Base-by-base conservation (phyloP, 768 basidiomycete species). In the Leucosporidium creatinivorum region DNA sequence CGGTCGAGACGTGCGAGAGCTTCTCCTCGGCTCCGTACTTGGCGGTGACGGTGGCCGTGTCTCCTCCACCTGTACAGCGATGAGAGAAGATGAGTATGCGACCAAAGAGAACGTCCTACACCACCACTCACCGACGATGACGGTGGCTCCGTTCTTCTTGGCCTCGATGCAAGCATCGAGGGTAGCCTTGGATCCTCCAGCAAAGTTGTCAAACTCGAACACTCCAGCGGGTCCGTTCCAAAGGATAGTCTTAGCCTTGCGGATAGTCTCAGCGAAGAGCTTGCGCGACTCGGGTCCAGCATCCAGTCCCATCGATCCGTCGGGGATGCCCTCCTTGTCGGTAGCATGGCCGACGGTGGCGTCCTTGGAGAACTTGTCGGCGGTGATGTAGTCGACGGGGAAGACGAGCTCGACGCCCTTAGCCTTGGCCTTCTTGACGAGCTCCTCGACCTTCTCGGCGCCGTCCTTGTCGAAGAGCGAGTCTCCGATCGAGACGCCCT, bases 201-300 rank as follows among this genome's bases (percentile, higher is more conserved):
- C 88, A 75, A 99, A 99, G 25, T 85, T 85, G 49, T 89, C 85
- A 83, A 96, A 94, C 79, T 99, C 94, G 79, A 99, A 99, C 49
- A 99, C 94, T 74, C 94, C 94, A 47, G 93, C 88, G 51, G 96
- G 94, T 48, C 94, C 97, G 76, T 73, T 77, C 94, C 94, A 99
- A 62, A 99, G 85, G 76, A 98, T 91, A 49, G 94, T 99, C 84
- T 91, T 96, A 61, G 91, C 82, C 75, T 89, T 85, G 62, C 89
- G 77, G 62, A 99, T 93, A 15, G 92, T 85, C 68, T 85, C 73
- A 51, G 83, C 83, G 82, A 87, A 99, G 63, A 89, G 80, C 75
- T 90, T 84, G 39, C 85, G 85, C 72, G 88, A 92, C 81, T 93
- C 84, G 21, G 84, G 85, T 65, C 94, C 94, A 57, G 84, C 88